Evolutionary conservation across 352 stramenopile species (phyloP).

Genomic region (Phytophthora colocasiae): DNA sequence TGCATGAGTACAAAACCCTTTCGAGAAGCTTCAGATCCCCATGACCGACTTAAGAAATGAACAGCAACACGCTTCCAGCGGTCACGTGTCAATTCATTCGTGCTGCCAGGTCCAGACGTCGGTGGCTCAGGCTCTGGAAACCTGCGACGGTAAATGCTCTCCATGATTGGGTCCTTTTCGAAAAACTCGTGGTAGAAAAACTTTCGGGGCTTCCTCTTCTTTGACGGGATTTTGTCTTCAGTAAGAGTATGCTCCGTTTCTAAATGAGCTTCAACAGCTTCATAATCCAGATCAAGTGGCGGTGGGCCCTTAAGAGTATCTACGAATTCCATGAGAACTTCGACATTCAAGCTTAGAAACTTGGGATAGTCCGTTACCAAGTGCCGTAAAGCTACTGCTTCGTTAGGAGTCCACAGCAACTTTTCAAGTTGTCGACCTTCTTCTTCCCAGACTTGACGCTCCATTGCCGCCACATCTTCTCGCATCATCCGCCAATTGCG

Average conservation of each 20-base stretch:
- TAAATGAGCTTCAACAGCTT: slow-evolving; percentile 45
- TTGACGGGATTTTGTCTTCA: slow-evolving; percentile 44
- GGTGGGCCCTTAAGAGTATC: slow-evolving; percentile 19
- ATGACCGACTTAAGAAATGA: slow-evolving; percentile 49
- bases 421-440: slow-evolving; percentile 58
- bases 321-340: slow-evolving; percentile 49
- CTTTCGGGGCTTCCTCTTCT: slow-evolving; percentile 51
- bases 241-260: slow-evolving; percentile 37
- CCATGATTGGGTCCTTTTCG: slow-evolving; percentile 62
- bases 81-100: slow-evolving; percentile 41
- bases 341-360: slow-evolving; percentile 54
- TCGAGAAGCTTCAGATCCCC: slow-evolving; percentile 47
- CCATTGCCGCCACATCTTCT: slow-evolving; percentile 62
- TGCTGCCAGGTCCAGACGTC: slow-evolving; percentile 29
- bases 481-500: slow-evolving; percentile 62
- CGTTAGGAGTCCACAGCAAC: slow-evolving; percentile 54
- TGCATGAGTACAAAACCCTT: slow-evolving; percentile 57
- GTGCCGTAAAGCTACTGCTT: slow-evolving; percentile 40
- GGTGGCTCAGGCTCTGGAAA: slow-evolving; percentile 11
- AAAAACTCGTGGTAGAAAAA: slow-evolving; percentile 86
- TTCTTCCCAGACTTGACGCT: slow-evolving; percentile 52
- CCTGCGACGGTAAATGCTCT: slow-evolving; percentile 20
- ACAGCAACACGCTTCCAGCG: slow-evolving; percentile 53
- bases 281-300: slow-evolving; percentile 67
- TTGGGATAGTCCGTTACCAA: slow-evolving; percentile 35